These are phyloP conservation scores for Colletotrichum navitas DNA, from an alignment of 2,329 filamentous ascomycete genomes.

Conservation along the genomic window DNA sequence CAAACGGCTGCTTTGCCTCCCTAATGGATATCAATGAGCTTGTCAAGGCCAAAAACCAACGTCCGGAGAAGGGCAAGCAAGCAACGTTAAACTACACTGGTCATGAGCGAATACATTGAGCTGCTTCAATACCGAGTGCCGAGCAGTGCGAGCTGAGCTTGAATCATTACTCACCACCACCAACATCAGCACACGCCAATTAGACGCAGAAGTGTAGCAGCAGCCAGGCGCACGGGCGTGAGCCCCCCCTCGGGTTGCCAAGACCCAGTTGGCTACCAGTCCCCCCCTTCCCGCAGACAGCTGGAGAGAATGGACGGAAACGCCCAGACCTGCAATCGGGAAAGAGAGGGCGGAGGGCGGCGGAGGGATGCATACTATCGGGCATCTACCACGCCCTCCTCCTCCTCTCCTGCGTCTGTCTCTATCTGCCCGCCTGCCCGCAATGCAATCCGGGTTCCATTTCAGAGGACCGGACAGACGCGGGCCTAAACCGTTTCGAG, in stretches of 20 bases:
- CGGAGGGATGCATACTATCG: slow-evolving; percentile 6
- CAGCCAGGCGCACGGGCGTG: not conserved
- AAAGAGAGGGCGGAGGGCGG: slow-evolving; percentile 9
- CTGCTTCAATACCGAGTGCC: not conserved
- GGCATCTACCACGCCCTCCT: not conserved
- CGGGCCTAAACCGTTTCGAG: slow-evolving; percentile 18
- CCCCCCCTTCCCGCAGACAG: slow-evolving; percentile 13
- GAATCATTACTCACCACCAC: not conserved
- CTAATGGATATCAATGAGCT: not conserved
- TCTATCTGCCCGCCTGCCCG: not conserved
- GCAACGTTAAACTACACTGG: slow-evolving; percentile 4
- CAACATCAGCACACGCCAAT: not conserved
- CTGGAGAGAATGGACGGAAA: slow-evolving; percentile 9
- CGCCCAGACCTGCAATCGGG: slow-evolving; percentile 4
- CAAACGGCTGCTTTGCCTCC: not conserved
- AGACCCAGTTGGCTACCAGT: not conserved
- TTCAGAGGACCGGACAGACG: slow-evolving; percentile 8
- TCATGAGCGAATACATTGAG: not conserved
- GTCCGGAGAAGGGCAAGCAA: not conserved
- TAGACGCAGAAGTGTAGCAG: not conserved
- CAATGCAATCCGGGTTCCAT: slow-evolving; percentile 6
- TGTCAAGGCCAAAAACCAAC: not conserved
- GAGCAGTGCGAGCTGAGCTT: not conserved
- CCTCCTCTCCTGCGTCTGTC: not conserved
- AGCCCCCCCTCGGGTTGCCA: not conserved